Evolutionary conservation across 169 alveolate genomes (phyloP), one percentile per base, ranked within the genome.

Genomic region (Plasmodium knowlesi): DNA sequence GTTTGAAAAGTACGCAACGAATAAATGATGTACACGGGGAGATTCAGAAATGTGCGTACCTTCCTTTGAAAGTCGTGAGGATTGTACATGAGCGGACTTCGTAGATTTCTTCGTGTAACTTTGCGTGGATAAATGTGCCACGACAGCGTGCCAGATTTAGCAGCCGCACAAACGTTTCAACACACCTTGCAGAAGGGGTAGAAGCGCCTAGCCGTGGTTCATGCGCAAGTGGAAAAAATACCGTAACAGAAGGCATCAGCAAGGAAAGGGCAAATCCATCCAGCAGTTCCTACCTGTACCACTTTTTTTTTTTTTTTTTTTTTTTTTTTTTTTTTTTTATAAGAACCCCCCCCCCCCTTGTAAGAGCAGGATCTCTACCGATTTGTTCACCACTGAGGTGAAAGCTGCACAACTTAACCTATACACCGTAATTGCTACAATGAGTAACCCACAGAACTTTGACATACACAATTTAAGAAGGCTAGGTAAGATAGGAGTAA

Each of bases 381-480:
- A 43, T 10, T 43, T 43, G 54, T 10, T 43, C 54, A 43, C 61
- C 61, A 50, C 22, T 14, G 22, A 50, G 61, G 61, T 50, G 61
- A 14, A 50, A 50, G 14, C 1, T 50, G 5, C 61, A 6, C 19
- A 3, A 50, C 22, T 50, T 43, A 3, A 50, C 8, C 61, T 50
- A 0, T 14, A 12, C 61, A 1, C 1, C 61, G 76, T 8, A 67
- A 67, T 2, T 67, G 9, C n/a, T 28, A 85, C 14, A 30, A 85
- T 85, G 93, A 85, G 80, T 74, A 54, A 43, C 53, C 79, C 93
- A 9, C 95, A 37, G 25, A 90, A 90, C 43, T 90, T 90, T 72
- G 95, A 90, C 22, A 81, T 90, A 81, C 39, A 90, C 54, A 61
- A 90, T 41, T 28, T 90, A 22, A 57, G 84, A 80, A 90, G 53